Evolutionary conservation across 805 yeast species (phyloP), one percentile per base, ranked within the genome.

Genomic region (Pichia phayaonensis): DNA sequence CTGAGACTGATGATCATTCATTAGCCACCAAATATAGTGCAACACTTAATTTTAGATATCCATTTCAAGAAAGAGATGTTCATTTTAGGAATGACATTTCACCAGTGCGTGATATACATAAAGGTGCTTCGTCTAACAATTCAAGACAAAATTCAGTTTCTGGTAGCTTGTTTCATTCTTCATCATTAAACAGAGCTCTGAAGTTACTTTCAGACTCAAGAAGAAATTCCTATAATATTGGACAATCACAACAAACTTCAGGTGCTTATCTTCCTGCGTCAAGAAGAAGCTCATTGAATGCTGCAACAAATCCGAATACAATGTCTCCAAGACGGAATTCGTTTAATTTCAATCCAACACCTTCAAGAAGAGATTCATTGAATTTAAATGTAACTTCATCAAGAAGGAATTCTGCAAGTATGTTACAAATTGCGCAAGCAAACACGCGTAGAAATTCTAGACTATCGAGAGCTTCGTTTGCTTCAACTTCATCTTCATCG

Each of bases 11-110:
- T 34, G 62, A 52, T 12, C 4, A 40, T 20, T 42, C 56, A 2
- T 50, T 58, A 2, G 11, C 43, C 13, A 51, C 56, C 5, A 51
- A 42, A 41, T n/a, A 43, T 20, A 49, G 43, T 41, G 48, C 45
- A n/a, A 68, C 73, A 1, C 86, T 85, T 2, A 75, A 69, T 45
- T 85, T 85, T 61, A 72, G 94, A 59, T 70, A 80, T 16, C 92
- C 92, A 0, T 85, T 84, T 61, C 88, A 83, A 60, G 86, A 83
- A 1, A 58, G 57, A 26, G 57, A 46, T 22, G 8, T 6, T 10
- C 18, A 15, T 12, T 7, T 18, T 11, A 45, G 20, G 26, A 18
- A 2, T n/a, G 53, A 46, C 21, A 8, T 23, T 13, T 50, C 50
- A 16, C 40, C 50, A 13, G 26, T 15, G 1, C 44, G 42, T 23